Evolutionary conservation across 2,329 filamentous ascomycete genomes (phyloP), one percentile per base, ranked within the genome.

Genomic region (Diaporthe helianthi): DNA sequence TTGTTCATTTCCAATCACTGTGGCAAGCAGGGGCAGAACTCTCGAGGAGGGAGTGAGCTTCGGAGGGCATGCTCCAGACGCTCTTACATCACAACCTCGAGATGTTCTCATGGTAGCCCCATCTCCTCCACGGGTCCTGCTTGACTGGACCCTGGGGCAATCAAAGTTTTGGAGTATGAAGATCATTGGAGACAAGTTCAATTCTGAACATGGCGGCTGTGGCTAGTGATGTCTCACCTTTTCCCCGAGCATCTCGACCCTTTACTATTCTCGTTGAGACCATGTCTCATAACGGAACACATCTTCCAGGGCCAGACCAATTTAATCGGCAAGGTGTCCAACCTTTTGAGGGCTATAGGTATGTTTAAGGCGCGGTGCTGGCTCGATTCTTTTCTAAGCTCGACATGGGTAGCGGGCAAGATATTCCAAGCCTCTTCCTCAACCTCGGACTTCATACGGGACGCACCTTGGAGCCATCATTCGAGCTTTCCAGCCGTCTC

Each of bases 241-340:
- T 60, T 19, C 54, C 54, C 36, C 54, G 54, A 44, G 17, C 26
- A 24, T 36, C 15, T 58, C 19, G 26, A 61, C 58, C 58, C 58
- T 49, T 36, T 26, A 31, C 58, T 49, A 36, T 49, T 49, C 24
- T 63, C 44, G n/a, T 24, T 63, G n/a, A 63, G 58, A 63, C 44
- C 44, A 24, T 63, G 58, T 63, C 58, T 63, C 29, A 63, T 31
- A 26, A 9, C 44, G 29, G 58, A 29, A 63, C 19, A 19, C 1
- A 6, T 8, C 24, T 36, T n/a, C 10, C 58, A 36, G n/a, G 29
- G 13, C 13, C 29, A 17, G 29, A 19, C 44, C 36, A 17, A 26
- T 63, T 63, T 36, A n/a, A 63, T 12, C 12, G 7, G 15, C 4
- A 29, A 2, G 17, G 26, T 13, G 9, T 13, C 15, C 54, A 29